Evolutionary conservation across 208 protist species (phyloP).

Genomic region (Leishmania braziliensis): DNA sequence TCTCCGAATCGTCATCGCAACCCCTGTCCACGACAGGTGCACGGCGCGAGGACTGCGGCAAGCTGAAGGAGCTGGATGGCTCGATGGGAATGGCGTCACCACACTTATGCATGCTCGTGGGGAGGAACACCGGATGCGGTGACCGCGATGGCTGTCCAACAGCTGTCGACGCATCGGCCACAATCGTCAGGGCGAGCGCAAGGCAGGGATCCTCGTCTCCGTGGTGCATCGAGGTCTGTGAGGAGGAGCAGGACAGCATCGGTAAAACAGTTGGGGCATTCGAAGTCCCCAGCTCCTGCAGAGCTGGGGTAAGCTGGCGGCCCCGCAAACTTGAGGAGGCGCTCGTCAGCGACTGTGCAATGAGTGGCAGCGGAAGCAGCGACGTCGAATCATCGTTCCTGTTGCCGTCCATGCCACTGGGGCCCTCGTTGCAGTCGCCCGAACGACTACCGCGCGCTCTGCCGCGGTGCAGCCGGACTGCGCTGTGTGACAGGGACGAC

Average conservation of each 20-base stretch:
- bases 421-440: neutral
- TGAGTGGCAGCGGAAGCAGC: slow-evolving; percentile 9
- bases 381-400: neutral
- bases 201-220: slow-evolving; percentile 15
- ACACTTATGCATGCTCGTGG: neutral
- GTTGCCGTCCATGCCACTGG: neutral
- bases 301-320: neutral
- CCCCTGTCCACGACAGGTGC: too few relatives aligned
- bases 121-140: neutral
- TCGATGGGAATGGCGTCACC: neutral
- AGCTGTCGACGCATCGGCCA: neutral
- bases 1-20: neutral
- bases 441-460: neutral
- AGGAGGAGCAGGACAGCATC: slow-evolving; percentile 11
- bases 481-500: neutral
- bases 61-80: neutral
- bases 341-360: slow-evolving; percentile 1
- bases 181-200: neutral
- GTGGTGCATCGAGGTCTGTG: slow-evolving; percentile 20
- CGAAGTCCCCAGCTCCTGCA: neutral
- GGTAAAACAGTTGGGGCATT: neutral
- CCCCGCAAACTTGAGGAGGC: neutral
- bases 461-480: neutral
- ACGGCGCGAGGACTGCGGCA: neutral
- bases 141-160: slow-evolving; percentile 12